Percentiles rank a stretch among this genome's conserved stretches.
phyloP scores from a whole-genome alignment of 345 rosid species.

The Brassica nigra region DNA sequence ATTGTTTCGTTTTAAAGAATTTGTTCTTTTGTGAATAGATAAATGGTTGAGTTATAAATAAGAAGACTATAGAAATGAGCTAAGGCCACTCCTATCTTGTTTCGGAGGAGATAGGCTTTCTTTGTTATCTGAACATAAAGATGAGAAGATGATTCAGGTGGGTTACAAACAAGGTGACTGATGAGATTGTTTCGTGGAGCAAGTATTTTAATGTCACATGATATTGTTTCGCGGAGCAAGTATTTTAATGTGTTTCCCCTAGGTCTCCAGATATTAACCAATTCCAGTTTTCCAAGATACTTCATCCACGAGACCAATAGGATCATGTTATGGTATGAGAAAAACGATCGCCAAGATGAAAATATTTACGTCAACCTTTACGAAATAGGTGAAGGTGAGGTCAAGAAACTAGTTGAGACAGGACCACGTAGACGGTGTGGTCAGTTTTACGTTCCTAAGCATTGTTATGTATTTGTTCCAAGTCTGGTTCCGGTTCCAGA shows the following conservation, averaged over 20 bases:
- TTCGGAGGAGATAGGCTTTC: not conserved
- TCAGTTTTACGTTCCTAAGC: not conserved
- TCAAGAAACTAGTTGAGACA: constrained; percentile 18
- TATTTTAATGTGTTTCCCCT: not conserved
- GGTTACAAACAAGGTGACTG: not conserved
- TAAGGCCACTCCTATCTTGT: constrained; percentile 46
- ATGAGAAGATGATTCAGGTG: not conserved
- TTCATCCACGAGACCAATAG: constrained; percentile 8
- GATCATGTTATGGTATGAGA: not conserved
- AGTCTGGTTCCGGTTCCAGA: not conserved
- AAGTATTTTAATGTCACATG: not conserved
- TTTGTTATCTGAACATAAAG: not conserved
- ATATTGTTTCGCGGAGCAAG: not conserved
- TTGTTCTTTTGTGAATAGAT: constrained; percentile 4
- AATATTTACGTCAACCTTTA: not conserved
- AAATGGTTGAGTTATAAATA: constrained; percentile 2
- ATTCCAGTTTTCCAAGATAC: not conserved
- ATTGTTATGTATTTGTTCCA: not conserved
- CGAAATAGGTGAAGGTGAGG: constrained; percentile 10
- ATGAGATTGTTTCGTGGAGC: not conserved
- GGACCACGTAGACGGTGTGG: not conserved
- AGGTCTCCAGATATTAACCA: not conserved
- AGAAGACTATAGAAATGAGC: constrained; percentile 55
- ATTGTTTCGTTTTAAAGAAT: constrained; percentile 17
- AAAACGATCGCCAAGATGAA: not conserved